phyloP scores from a whole-genome alignment of 1,139 yeast species.

The Sugiyamaella sp. region DNA sequence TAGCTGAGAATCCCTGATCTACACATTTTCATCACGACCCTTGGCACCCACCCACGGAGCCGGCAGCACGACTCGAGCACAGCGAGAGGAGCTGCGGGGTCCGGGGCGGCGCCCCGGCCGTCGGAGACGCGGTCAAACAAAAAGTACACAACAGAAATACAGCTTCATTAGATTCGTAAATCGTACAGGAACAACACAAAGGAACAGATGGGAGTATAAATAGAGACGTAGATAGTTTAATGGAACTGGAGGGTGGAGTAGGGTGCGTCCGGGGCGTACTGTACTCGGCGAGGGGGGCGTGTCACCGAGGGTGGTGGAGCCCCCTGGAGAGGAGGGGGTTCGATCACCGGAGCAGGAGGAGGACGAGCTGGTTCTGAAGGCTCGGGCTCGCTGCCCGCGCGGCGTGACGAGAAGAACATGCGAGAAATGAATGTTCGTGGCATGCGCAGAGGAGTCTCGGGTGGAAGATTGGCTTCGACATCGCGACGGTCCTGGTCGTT shows the following conservation, averaged over 20 bases:
- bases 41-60: no score
- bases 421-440: slow-evolving; percentile 11
- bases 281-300: slow-evolving; percentile 5
- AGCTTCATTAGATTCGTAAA: slow-evolving; percentile 19
- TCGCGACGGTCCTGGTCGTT: slow-evolving; percentile 13
- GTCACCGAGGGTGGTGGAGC: slow-evolving; percentile 11
- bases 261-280: slow-evolving; percentile 7
- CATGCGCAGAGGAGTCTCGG: slow-evolving; percentile 6
- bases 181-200: slow-evolving; percentile 15
- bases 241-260: slow-evolving; percentile 5
- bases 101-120: slow-evolving; percentile 4
- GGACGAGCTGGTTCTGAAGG: background rate
- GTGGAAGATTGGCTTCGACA: slow-evolving; percentile 11
- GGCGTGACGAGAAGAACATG: slow-evolving; percentile 8
- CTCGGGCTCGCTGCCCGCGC: background rate
- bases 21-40: no score
- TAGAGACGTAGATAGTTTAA: background rate
- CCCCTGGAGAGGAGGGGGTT: slow-evolving; percentile 8
- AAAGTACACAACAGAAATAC: background rate
- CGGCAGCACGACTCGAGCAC: slow-evolving; percentile 20
- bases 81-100: slow-evolving; percentile 2
- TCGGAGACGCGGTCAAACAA: background rate
- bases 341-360: background rate
- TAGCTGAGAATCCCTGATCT: slow-evolving; percentile 23
- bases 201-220: background rate